Conservation (phyloP, 805 yeast genomes). For the Wickerhamia fluorescens region DNA sequence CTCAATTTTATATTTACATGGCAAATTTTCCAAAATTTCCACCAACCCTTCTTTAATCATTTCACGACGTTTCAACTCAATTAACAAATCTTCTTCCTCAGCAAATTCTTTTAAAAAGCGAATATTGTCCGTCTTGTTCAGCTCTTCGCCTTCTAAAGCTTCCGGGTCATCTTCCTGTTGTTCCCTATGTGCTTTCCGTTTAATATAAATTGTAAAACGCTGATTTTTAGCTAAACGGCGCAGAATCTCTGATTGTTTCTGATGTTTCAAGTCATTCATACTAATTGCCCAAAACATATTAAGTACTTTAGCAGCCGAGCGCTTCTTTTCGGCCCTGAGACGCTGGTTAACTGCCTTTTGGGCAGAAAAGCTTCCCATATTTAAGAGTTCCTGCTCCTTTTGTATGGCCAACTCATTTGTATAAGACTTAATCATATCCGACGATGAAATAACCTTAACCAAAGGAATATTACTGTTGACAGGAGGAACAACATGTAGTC, state of each 20-base stretch:
- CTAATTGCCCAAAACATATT: conserved; percentile 52
- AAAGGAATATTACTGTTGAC: conserved; percentile 17
- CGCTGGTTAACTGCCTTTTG: conserved; percentile 19
- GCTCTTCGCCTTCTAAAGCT: conserved; percentile 6
- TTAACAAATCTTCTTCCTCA: conserved; percentile 8
- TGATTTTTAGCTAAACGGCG: conserved; percentile 40
- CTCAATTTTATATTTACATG: conserved; percentile 19
- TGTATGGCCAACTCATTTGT: conserved; percentile 24
- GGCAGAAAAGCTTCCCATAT: conserved; percentile 27
- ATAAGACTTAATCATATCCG: conserved; percentile 28
- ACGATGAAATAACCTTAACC: conserved; percentile 17
- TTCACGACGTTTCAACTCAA: conserved; percentile 20
- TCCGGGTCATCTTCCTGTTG: conserved; percentile 10
- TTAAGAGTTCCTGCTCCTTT: conserved; percentile 24
- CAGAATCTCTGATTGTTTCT: conserved; percentile 45
- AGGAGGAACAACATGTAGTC: conserved; percentile 16
- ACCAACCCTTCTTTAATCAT: conserved; percentile 11
- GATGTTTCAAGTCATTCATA: conserved; percentile 44
- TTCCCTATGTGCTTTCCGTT: conserved; percentile 11
- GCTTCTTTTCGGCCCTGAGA: conserved; percentile 28
- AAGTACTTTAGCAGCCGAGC: conserved; percentile 38
- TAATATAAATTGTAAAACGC: conserved; percentile 21
- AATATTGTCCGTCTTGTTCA: conserved; percentile 5
- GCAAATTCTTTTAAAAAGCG: conserved; percentile 3
- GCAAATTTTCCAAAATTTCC: conserved; percentile 22